Percentiles rank a stretch among this genome's conserved stretches.
Conservation (phyloP, 257 asterid genomes). For the Cynanchum wilfordii region DNA sequence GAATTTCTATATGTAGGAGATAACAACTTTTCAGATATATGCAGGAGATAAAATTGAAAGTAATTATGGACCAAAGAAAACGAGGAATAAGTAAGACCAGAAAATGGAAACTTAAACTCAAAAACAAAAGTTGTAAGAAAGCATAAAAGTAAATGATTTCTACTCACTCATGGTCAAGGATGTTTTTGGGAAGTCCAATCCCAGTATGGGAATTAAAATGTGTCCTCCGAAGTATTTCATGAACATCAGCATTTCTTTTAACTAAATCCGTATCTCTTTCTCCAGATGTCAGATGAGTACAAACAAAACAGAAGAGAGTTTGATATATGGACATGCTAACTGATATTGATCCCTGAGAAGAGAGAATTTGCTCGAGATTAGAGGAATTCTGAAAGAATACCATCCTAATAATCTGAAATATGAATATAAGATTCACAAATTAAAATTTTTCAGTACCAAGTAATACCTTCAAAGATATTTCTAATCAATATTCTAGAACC, state of each 20-base stretch:
- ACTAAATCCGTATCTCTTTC: conserved; percentile 64
- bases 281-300: conserved; percentile 86
- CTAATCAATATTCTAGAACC: neutral
- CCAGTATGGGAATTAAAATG: conserved; percentile 53
- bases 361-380: conserved; percentile 10
- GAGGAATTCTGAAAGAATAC: neutral
- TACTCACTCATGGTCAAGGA: conserved; percentile 90
- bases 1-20: too few relatives aligned
- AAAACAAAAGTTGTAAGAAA: neutral
- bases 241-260: conserved; percentile 86
- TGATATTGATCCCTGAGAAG: conserved; percentile 79
- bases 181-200: conserved; percentile 66
- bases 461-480: neutral
- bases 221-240: conserved; percentile 77
- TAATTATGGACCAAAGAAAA: neutral
- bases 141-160: neutral
- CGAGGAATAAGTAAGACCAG: neutral
- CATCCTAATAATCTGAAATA: neutral
- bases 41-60: neutral
- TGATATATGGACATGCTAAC: conserved; percentile 96
- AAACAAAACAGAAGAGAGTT: conserved; percentile 80
- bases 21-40: neutral
- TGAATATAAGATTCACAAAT: neutral
- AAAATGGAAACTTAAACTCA: neutral
- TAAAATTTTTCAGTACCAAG: neutral